phyloP scores from a whole-genome alignment of 495 filamentous ascomycete genomes.

The Xylaria longipes region DNA sequence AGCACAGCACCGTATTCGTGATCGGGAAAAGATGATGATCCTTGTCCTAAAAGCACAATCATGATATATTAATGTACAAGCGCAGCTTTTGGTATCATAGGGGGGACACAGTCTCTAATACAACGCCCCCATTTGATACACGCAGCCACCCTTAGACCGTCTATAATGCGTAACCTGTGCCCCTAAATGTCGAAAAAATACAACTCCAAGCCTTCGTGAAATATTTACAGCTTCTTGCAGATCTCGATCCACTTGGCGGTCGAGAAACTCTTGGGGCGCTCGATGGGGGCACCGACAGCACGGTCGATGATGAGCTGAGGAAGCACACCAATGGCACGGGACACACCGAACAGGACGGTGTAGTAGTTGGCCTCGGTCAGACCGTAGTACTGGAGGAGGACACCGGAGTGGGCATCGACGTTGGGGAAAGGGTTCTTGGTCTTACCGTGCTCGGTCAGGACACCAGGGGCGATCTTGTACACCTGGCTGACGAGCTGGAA shows the following conservation, averaged over 20 bases:
- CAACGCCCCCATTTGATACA: constrained; percentile 38
- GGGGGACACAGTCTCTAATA: constrained; percentile 41
- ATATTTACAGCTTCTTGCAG: constrained; percentile 79
- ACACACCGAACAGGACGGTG: constrained; percentile 99
- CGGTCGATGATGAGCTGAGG: constrained; percentile 99
- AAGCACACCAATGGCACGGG: constrained; percentile 94
- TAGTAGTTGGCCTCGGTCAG: constrained; percentile 99
- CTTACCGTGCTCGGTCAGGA: constrained; percentile 99
- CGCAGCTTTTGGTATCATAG: constrained; percentile 44
- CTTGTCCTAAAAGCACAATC: constrained; percentile 29
- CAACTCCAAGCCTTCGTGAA: constrained; percentile 31
- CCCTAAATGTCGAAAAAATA: constrained; percentile 35
- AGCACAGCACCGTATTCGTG: not conserved
- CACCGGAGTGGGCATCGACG: constrained; percentile 81
- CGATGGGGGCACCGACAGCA: constrained; percentile 85
- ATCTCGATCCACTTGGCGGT: constrained; percentile 97
- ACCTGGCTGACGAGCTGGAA: constrained; percentile 99
- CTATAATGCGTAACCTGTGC: constrained; percentile 49
- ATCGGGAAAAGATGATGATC: not conserved
- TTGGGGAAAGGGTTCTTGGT: constrained; percentile 78
- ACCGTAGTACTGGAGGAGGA: constrained; percentile 99
- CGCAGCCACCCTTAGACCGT: constrained; percentile 35
- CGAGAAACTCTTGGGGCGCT: constrained; percentile 94
- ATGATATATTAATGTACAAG: constrained; percentile 44
- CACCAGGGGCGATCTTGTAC: constrained; percentile 98